These are phyloP conservation scores for Arthrinium puccinioides DNA, from an alignment of 2,329 filamentous ascomycete genomes.

Conservation along the genomic window DNA sequence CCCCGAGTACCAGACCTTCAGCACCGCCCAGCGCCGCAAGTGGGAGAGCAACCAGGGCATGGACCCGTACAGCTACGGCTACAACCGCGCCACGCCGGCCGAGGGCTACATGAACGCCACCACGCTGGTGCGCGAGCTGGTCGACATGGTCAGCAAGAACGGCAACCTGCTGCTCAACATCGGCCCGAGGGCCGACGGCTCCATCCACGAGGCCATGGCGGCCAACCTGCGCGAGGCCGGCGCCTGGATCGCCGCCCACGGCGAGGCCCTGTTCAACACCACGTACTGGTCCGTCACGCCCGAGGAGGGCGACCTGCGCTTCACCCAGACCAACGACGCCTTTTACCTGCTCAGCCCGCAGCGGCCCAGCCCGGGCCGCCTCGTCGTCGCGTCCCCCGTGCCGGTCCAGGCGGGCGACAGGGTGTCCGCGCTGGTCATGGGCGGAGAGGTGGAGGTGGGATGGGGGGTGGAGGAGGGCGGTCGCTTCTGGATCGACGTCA, in stretches of 20 bases:
- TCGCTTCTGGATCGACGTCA: too few species aligned
- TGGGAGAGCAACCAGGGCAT: constrained; percentile 55
- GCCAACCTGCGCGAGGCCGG: constrained; percentile 42
- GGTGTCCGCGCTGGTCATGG: too few species aligned
- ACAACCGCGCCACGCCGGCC: constrained; percentile 45
- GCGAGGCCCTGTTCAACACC: constrained; percentile 49
- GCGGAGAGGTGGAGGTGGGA: too few species aligned
- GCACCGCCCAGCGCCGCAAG: constrained; percentile 42
- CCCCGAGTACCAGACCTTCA: constrained; percentile 47
- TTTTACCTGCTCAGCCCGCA: too few species aligned
- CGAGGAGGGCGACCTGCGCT: constrained; percentile 33
- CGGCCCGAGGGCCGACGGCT: constrained; percentile 47
- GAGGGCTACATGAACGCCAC: constrained; percentile 44
- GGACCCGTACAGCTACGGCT: constrained; percentile 54
- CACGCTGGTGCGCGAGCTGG: constrained; percentile 33
- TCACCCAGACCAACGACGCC: constrained; percentile 43
- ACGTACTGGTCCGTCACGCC: constrained; percentile 32
- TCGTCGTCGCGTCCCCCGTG: too few species aligned
- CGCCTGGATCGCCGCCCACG: constrained; percentile 44
- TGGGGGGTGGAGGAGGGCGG: too few species aligned
- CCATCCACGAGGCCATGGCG: constrained; percentile 40
- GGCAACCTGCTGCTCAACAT: constrained; percentile 48
- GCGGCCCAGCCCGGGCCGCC: too few species aligned
- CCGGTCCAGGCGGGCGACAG: too few species aligned
- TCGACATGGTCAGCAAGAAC: constrained; percentile 22